Evolutionary conservation across 1,284 basidiomycete species (phyloP), one percentile per base, ranked within the genome.

Genomic region (Irpex sp.): DNA sequence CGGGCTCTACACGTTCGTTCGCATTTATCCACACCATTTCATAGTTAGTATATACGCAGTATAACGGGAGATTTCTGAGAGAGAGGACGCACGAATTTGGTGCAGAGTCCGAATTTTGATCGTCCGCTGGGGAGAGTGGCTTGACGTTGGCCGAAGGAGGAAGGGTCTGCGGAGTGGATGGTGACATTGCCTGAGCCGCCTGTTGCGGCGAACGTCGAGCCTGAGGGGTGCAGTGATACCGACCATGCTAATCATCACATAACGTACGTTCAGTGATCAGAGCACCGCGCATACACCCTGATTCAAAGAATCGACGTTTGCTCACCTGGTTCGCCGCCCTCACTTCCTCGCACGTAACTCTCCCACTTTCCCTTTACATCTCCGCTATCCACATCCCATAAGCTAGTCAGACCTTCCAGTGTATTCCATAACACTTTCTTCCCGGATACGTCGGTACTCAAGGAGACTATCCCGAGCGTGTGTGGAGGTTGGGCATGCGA

Each of bases 81-180:
- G 50, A 15, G 26, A 49, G 15, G 8, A 83, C 90, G 69, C 74
- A 94, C 94, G 79, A 93, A 85, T 71, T 83, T 79, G 69, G 91
- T 86, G 59, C 79, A 83, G 87, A 95, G 90, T 47, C 93, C 93
- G 70, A 93, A 94, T 73, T 90, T 94, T 66, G 80, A 86, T 69
- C 90, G 84, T 6, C 90, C 91, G 39, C 85, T 87, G 17, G 88
- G 77, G 9, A 94, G 75, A 37, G 80, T 80, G 8, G 82, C 72
- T 31, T 85, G 74, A 33, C 79, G 79, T 68, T 84, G 77, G 43
- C 90, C 90, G 71, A 95, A 90, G 51, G 82, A 80, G 6, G 79
- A 79, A 0, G 80, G 72, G 60, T 81, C 79, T 2, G 87, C 83
- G 21, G 87, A 90, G 70, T 87, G 87, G 61, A 92, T 81, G 15